A percentile compares a stretch with the other conserved stretches of the same genome.
Evolutionary conservation across 2,329 filamentous ascomycete species (phyloP).

Genomic region (Biscogniauxia marginata): DNA sequence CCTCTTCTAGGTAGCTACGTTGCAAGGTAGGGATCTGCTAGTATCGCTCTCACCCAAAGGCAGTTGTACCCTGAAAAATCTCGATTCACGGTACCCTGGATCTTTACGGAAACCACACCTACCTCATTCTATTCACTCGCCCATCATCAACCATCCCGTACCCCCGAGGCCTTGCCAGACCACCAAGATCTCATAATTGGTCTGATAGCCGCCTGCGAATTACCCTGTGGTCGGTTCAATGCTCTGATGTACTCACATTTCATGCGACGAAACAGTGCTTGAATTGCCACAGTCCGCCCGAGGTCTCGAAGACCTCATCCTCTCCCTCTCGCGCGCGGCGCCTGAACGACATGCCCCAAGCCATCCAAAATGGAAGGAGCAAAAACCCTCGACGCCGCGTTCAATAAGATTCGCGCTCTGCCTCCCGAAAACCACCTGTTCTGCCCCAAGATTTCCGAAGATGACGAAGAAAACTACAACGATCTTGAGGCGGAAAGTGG

Average conservation of each 20-base stretch:
- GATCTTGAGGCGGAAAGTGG: constrained; percentile 47
- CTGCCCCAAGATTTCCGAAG: constrained; percentile 62
- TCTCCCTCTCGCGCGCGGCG: not conserved
- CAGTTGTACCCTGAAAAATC: not conserved
- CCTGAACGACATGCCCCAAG: constrained; percentile 21
- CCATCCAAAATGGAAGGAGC: constrained; percentile 27
- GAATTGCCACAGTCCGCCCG: not conserved
- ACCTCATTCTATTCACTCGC: not conserved
- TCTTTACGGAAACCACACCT: not conserved
- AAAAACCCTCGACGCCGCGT: constrained; percentile 25
- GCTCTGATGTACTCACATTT: not conserved
- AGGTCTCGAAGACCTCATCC: not conserved
- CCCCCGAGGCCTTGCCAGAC: not conserved
- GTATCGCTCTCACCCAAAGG: not conserved
- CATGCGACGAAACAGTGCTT: not conserved
- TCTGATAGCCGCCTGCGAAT: not conserved
- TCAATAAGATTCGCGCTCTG: constrained; percentile 23
- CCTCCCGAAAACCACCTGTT: constrained; percentile 53
- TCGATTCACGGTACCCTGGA: not conserved
- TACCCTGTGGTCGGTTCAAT: not conserved
- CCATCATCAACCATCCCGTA: not conserved
- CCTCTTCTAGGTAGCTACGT: not conserved
- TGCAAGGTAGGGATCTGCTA: not conserved
- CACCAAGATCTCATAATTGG: not conserved
- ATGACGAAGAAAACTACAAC: constrained; percentile 65